Conservation (phyloP, 805 yeast species). For the Saccharomycopsis babjevae region DNA sequence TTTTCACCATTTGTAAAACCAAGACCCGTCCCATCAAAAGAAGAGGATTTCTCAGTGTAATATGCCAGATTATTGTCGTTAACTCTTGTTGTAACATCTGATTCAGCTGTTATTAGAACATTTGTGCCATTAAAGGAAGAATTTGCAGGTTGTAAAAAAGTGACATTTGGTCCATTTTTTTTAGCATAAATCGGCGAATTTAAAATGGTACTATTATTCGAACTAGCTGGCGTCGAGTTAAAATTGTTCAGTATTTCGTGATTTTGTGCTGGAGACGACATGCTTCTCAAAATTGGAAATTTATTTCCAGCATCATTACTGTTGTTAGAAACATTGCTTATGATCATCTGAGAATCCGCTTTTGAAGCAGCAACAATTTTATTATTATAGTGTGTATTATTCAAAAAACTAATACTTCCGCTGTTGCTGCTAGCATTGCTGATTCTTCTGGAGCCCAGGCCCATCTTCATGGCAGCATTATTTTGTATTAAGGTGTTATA, state of each 20-base stretch:
- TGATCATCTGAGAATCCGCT: neutral
- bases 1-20: neutral
- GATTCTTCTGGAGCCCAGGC: neutral
- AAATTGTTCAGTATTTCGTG: neutral
- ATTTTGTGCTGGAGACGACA: neutral
- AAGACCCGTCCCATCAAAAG: neutral
- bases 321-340: neutral
- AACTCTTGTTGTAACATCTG: neutral
- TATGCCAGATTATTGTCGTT: neutral
- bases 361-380: neutral
- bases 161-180: neutral
- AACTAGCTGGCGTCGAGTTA: too few relatives aligned
- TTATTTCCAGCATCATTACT: neutral
- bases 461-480: neutral
- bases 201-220: neutral
- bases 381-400: neutral
- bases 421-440: neutral
- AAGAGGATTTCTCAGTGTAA: neutral
- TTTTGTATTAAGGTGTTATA: neutral
- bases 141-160: neutral
- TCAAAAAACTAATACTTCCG: neutral
- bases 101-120: neutral
- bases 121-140: neutral
- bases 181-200: neutral
- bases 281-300: neutral